Conservation (phyloP, 805 yeast species). For the Huiozyma naganishii region DNA sequence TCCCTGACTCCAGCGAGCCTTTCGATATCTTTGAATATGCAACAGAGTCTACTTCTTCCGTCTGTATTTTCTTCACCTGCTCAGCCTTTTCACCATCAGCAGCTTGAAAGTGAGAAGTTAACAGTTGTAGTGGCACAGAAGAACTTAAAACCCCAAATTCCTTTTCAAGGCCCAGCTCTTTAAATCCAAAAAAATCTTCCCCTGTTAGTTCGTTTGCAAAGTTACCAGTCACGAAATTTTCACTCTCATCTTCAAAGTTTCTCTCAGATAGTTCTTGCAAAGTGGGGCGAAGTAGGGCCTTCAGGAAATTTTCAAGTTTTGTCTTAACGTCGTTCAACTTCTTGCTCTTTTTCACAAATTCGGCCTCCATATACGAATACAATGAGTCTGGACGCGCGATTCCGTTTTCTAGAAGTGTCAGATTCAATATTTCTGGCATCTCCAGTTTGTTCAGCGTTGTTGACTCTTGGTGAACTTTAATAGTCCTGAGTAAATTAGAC, state of each 20-base stretch:
- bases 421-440: conserved; percentile 38
- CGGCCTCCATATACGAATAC: conserved; percentile 63
- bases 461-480: conserved; percentile 64
- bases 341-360: conserved; percentile 52
- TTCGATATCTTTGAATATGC: conserved; percentile 43
- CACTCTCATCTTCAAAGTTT: conserved; percentile 81
- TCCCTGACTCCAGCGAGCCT: conserved; percentile 39
- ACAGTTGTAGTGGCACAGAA: conserved; percentile 78
- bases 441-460: conserved; percentile 28
- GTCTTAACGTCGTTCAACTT: conserved; percentile 59
- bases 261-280: conserved; percentile 61
- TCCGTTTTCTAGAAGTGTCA: conserved; percentile 77
- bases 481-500: conserved; percentile 58
- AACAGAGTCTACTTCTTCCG: conserved; percentile 54
- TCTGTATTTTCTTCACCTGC: conserved; percentile 41
- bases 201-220: conserved; percentile 81
- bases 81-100: conserved; percentile 51
- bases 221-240: conserved; percentile 89
- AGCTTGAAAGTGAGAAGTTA: conserved; percentile 48
- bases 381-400: conserved; percentile 67
- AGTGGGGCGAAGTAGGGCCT: conserved; percentile 74
- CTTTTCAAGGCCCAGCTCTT: conserved; percentile 83
- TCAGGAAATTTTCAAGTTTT: conserved; percentile 61
- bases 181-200: conserved; percentile 96
- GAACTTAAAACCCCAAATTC: conserved; percentile 79